Conservation (phyloP, 495 filamentous ascomycete genomes). For the Lichina pygmaea region DNA sequence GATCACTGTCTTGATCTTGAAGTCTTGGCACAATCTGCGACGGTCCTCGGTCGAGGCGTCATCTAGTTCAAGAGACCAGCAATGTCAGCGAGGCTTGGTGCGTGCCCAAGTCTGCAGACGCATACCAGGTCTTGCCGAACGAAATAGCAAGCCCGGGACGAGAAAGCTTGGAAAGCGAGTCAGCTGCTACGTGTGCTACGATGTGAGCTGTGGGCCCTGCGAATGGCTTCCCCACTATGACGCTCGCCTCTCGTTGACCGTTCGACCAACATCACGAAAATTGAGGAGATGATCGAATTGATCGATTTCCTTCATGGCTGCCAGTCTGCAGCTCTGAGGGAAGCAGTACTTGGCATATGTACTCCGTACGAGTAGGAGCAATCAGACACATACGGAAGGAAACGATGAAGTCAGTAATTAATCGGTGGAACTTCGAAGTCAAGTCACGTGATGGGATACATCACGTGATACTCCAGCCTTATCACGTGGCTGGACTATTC, state of each 20-base stretch:
- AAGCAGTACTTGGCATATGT: too few relatives aligned
- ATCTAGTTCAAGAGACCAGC: constrained; percentile 16
- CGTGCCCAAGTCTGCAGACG: not conserved
- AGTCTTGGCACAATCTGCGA: constrained; percentile 26
- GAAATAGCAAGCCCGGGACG: constrained; percentile 41
- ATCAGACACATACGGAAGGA: too few relatives aligned
- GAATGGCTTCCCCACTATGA: constrained; percentile 10
- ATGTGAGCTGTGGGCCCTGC: too few relatives aligned
- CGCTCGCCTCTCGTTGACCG: constrained; percentile 32
- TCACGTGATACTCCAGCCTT: too few relatives aligned
- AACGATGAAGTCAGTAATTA: too few relatives aligned
- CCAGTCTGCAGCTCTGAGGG: too few relatives aligned
- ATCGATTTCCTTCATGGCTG: too few relatives aligned
- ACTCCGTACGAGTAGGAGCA: too few relatives aligned
- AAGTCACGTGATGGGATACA: too few relatives aligned
- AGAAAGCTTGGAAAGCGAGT: constrained; percentile 22
- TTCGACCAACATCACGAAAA: constrained; percentile 62
- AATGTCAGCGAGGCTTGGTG: not conserved
- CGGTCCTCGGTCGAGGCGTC: constrained; percentile 41
- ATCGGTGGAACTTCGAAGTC: too few relatives aligned
- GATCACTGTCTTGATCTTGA: constrained; percentile 40
- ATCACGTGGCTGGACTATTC: too few relatives aligned
- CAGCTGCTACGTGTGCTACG: too few relatives aligned
- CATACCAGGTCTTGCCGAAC: constrained; percentile 42
- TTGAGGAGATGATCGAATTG: constrained; percentile 43